These are phyloP conservation scores for Pseudotulostoma volvatum DNA, from an alignment of 495 filamentous ascomycete species.

Conservation along the genomic window DNA sequence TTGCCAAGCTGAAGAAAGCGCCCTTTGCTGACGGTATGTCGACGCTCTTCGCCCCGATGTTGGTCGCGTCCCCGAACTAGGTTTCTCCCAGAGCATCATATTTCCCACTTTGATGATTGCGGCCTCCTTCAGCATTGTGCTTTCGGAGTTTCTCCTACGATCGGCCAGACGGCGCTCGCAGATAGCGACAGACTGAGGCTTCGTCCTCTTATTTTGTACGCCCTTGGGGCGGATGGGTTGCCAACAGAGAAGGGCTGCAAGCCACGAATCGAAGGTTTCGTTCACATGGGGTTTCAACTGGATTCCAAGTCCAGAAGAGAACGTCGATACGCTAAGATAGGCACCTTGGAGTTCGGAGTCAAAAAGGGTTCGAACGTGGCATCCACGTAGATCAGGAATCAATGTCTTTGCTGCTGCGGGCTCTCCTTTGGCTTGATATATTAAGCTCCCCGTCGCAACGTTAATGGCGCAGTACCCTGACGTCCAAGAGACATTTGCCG, in stretches of 20 bases:
- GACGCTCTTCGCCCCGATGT: conserved; percentile 27
- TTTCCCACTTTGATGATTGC: conserved; percentile 96
- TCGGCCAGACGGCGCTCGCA: conserved; percentile 35
- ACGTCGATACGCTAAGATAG: conserved; percentile 68
- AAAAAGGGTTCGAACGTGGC: conserved; percentile 55
- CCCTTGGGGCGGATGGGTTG: conserved; percentile 70
- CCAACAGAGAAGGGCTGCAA: conserved; percentile 87
- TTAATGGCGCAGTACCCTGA: conserved; percentile 43
- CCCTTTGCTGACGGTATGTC: conserved; percentile 38
- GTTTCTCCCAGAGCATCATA: conserved; percentile 72
- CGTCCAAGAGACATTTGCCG: conserved; percentile 35
- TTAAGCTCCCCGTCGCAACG: conserved; percentile 37
- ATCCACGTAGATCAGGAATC: conserved; percentile 74
- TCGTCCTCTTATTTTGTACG: conserved; percentile 58
- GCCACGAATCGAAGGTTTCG: conserved; percentile 77
- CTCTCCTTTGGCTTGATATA: conserved; percentile 41
- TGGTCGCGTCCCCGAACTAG: conserved; percentile 25
- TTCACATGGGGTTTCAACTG: conserved; percentile 56
- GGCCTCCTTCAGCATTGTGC: conserved; percentile 48
- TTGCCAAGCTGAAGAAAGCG: conserved; percentile 52
- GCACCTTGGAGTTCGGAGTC: conserved; percentile 44
- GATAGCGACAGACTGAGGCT: conserved; percentile 37
- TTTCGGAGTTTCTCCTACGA: conserved; percentile 44
- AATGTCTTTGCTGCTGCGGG: conserved; percentile 40
- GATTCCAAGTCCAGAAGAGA: conserved; percentile 50